Evolutionary conservation across 306 rosid genomes (phyloP), one percentile per base, ranked within the genome.

Genomic region (Abrus precatorius): DNA sequence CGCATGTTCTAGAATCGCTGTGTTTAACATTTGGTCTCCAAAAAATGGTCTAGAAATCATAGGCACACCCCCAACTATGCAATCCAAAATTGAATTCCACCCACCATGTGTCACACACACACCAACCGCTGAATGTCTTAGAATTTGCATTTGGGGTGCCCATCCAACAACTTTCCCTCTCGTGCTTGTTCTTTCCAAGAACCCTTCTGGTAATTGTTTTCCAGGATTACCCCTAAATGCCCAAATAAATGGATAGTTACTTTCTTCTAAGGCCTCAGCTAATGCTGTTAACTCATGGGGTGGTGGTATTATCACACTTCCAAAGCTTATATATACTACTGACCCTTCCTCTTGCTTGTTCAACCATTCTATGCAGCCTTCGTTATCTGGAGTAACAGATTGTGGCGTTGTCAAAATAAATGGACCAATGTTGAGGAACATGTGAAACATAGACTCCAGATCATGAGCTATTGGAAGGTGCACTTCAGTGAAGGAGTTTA

Each of bases 41-140:
- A 91, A 70, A 72, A 85, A 86, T 0, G 94, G 94, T 82, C 94
- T 77, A 49, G 89, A 67, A 61, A 91, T 85, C 89, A 93, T 85
- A 0, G 96, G 92, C 36, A 93, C 96, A 4, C 94, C 91, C 1
- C 91, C 90, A 1, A 80, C 74, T 1, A 89, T 78, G 53, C 94
- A 87, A 48, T 93, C 97, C 86, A 88, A 28, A 7, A 87, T 12
- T 0, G 92, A 89, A 53, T 91, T 93, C 97, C 97, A 93, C 2
- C 97, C 97, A 38, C 85, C 77, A 13, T 91, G 97, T 0, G 89
- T 91, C 20, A 91, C 66, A 68, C 88, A 89, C 63, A 66, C 91
- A 1, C 89, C 91, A 30, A 80, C 71, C 0, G 96, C 72, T 1
- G 66, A 1, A 75, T 93, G 92, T 9, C 38, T 67, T 7, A 91